A percentile compares a stretch with the other conserved stretches of the same genome.
phyloP scores from a whole-genome alignment of 2,329 filamentous ascomycete species.

The Fusarium nematophilum region DNA sequence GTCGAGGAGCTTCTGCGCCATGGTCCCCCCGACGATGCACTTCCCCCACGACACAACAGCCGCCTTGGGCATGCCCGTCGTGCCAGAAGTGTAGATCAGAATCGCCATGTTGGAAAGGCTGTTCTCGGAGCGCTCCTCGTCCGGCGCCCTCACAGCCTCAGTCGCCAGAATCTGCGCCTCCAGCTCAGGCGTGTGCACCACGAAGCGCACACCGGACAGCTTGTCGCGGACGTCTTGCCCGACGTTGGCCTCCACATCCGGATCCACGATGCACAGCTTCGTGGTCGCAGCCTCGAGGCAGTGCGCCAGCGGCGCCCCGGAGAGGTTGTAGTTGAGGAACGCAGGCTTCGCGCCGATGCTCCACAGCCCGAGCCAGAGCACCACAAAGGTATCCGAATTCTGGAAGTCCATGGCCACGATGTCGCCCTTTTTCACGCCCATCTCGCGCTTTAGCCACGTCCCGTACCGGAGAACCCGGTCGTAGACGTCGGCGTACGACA shows the following conservation, averaged over 20 bases:
- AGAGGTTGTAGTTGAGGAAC: constrained; percentile 89
- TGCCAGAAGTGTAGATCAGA: constrained; percentile 88
- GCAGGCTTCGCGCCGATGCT: constrained; percentile 84
- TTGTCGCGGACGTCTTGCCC: constrained; percentile 66
- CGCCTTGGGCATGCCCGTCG: constrained; percentile 85
- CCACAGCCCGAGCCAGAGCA: constrained; percentile 83
- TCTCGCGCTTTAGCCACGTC: constrained; percentile 75
- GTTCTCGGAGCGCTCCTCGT: constrained; percentile 65
- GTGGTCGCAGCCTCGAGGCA: constrained; percentile 77
- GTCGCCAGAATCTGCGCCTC: constrained; percentile 65
- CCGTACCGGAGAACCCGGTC: constrained; percentile 78
- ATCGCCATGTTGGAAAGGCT: constrained; percentile 69
- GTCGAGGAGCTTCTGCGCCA: constrained; percentile 60
- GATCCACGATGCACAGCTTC: constrained; percentile 76
- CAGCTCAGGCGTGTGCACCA: constrained; percentile 69
- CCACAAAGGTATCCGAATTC: constrained; percentile 83
- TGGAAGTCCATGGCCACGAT: constrained; percentile 85
- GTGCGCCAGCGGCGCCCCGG: constrained; percentile 76
- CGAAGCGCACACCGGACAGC: constrained; percentile 65
- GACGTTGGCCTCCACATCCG: constrained; percentile 65
- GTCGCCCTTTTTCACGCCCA: constrained; percentile 74
- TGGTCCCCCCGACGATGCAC: constrained; percentile 59
- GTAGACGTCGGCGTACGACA: constrained; percentile 83
- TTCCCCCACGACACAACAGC: constrained; percentile 82
- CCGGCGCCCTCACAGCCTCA: constrained; percentile 66